phyloP scores from a whole-genome alignment of 148 eudicot species.

The Rhododendron vialii region DNA sequence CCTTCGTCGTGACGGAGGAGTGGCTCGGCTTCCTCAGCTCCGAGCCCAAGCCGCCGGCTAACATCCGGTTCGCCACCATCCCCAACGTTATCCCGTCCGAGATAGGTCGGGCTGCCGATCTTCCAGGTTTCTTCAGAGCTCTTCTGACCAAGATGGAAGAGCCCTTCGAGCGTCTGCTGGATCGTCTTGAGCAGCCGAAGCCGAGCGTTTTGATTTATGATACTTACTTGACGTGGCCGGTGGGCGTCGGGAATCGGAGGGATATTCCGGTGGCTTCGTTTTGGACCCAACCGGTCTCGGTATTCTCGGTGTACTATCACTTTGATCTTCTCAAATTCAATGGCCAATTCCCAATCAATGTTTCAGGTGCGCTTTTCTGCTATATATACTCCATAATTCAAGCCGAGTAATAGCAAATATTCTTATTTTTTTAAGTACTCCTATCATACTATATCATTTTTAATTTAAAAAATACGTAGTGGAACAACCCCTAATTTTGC shows the following conservation, averaged over 20 bases:
- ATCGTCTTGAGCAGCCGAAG: slow-evolving; percentile 26
- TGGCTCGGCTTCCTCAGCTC: slow-evolving; percentile 27
- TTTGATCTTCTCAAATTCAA: slow-evolving; percentile 13
- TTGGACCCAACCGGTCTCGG: slow-evolving; percentile 33
- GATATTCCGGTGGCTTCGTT: slow-evolving; percentile 48
- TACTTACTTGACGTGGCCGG: slow-evolving; percentile 34
- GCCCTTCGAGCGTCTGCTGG: slow-evolving; percentile 49
- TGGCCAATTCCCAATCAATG: not conserved
- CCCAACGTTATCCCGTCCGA: slow-evolving; percentile 28
- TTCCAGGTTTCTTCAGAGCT: slow-evolving; percentile 29
- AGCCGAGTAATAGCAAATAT: too few species aligned
- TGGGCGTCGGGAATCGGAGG: slow-evolving; percentile 26
- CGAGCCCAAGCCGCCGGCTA: not conserved
- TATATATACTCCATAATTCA: too few species aligned
- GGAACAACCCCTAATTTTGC: too few species aligned
- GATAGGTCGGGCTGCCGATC: slow-evolving; percentile 6
- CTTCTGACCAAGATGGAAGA: slow-evolving; percentile 24
- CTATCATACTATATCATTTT: too few species aligned
- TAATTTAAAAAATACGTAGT: too few species aligned
- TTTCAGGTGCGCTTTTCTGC: not conserved
- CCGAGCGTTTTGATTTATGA: slow-evolving; percentile 35
- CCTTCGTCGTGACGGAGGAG: slow-evolving; percentile 34
- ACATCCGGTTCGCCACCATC: slow-evolving; percentile 9
- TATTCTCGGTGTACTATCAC: slow-evolving; percentile 16
- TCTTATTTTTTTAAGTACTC: too few species aligned